Base-by-base conservation (phyloP, 2,329 filamentous ascomycete genomes). In the Acrocalymma vagum region DNA sequence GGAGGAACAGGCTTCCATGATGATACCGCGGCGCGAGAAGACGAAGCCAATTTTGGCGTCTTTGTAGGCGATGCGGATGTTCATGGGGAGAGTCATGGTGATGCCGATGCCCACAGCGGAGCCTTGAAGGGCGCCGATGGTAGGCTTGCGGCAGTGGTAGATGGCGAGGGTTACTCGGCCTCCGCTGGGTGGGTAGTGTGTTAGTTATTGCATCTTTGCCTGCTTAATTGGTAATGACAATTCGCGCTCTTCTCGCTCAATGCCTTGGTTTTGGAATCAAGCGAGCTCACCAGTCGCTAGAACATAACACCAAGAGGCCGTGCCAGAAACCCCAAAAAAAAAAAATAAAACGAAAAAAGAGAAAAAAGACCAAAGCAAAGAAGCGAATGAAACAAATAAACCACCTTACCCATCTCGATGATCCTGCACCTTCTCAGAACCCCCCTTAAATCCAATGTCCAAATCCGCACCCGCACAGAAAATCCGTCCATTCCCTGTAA, bases 31-130 rank as follows among this genome's bases (percentile, higher is more conserved):
- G 17, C 86, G 79, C 16, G 80, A 77, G 65, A 91, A 92, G 13
- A 90, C 86, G 62, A 90, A 88, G 36, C 87, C 87, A 48, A 90
- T 80, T 60, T 86, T 87, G 2, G 86, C 84, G 9, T 72, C 69
- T 26, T 71, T 63, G 51, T 80, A 82, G 25, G 72, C 76, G 20
- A 80, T 71, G 27, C 80, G 73, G 38, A 83, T 82, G 21, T 74
- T 75, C 60, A 79, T 79, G 14, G 80, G 78, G 9, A 83, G 72
- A 1, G 77, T 79, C 77, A 82, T 79, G 25, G 80, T 83, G 52
- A 83, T 81, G 9, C 80, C 80, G 15, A 83, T 72, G 14, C 80
- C 80, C 2, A 82, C 80, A 9, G 80, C 80, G 16, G 78, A 76
- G 30, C 80, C 80, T 47, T 82, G 74, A 41, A 83, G 66, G 0